phyloP scores from a whole-genome alignment of 345 rosid species.

The Microcos paniculata region DNA sequence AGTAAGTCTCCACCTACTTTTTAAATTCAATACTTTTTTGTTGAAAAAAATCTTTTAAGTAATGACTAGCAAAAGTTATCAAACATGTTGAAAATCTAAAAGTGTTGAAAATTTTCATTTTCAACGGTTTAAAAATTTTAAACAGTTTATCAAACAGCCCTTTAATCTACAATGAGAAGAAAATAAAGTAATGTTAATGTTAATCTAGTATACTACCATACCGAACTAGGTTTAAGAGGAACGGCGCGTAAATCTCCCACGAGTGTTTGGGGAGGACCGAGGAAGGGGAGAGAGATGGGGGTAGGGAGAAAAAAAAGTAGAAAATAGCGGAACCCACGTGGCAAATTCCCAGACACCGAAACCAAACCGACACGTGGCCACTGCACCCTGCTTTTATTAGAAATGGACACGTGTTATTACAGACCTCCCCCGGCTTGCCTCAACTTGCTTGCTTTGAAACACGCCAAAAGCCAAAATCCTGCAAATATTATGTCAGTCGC shows the following conservation, averaged over 20 bases:
- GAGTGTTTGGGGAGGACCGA: not conserved
- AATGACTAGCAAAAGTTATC: too few species aligned
- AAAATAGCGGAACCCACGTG: slow-evolving; percentile 32
- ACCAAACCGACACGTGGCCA: slow-evolving; percentile 32
- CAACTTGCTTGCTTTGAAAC: slow-evolving; percentile 28
- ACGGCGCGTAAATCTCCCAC: not conserved
- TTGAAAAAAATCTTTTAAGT: too few species aligned
- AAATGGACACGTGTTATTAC: slow-evolving; percentile 35
- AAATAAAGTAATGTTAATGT: too few species aligned
- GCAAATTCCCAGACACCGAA: not conserved
- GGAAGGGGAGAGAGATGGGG: too few species aligned
- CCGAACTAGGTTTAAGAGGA: not conserved
- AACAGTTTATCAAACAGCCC: too few species aligned
- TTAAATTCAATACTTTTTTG: too few species aligned
- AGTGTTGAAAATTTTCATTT: too few species aligned
- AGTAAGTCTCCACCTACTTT: too few species aligned
- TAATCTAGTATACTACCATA: not conserved
- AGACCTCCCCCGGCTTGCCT: not conserved
- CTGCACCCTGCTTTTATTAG: not conserved
- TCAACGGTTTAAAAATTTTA: too few species aligned
- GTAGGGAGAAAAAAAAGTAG: too few species aligned
- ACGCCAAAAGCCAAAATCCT: slow-evolving; percentile 12
- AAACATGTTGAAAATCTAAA: too few species aligned
- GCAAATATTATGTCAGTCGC: slow-evolving; percentile 18
- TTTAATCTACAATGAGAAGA: too few species aligned